Conservation (phyloP, 176 grass and related monocot species). For the Eleusine indica region DNA sequence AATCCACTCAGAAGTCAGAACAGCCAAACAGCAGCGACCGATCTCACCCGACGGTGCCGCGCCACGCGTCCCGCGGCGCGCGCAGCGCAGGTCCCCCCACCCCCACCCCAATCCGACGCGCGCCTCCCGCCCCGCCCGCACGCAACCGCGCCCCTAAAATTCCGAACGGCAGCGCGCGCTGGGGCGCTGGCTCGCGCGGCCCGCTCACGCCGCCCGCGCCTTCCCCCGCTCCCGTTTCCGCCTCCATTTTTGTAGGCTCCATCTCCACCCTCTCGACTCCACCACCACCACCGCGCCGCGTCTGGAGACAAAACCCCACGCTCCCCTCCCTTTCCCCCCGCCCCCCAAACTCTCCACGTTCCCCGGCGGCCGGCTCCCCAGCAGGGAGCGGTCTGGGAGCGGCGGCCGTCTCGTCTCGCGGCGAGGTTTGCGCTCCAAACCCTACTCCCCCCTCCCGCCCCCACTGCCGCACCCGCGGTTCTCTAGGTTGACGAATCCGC, state of each 20-base stretch:
- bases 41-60: neutral
- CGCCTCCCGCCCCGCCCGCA: conserved; percentile 6
- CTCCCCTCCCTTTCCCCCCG: neutral
- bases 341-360: neutral
- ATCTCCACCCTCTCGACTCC: conserved; percentile 26
- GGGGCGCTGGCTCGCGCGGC: neutral
- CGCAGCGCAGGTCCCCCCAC: neutral
- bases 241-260: conserved; percentile 33
- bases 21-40: neutral
- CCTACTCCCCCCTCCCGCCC: neutral
- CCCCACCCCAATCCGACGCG: neutral
- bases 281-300: conserved; percentile 7
- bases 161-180: conserved; percentile 53
- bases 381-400: neutral
- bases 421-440: conserved; percentile 43
- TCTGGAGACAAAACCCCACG: neutral
- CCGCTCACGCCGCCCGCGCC: neutral
- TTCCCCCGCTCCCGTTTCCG: neutral
- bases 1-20: neutral
- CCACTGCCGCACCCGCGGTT: neutral
- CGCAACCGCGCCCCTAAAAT: conserved; percentile 17
- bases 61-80: neutral
- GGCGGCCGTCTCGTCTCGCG: conserved; percentile 15
- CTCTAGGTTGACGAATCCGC: neutral
- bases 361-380: neutral